Evolutionary conservation across 2,329 filamentous ascomycete species (phyloP).

Genomic region (Cercospora janseana): DNA sequence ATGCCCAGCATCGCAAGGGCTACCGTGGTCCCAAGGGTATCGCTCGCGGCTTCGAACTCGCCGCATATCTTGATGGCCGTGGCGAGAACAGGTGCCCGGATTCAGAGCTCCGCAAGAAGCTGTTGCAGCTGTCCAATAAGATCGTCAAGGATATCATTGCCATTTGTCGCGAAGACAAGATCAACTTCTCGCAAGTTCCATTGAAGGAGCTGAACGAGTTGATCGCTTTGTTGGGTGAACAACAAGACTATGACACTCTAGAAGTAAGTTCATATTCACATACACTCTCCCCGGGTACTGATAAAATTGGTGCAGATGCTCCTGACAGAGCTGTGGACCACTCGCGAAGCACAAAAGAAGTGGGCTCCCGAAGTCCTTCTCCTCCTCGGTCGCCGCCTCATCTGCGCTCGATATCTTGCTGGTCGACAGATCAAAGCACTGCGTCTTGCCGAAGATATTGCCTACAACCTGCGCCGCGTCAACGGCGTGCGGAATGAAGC

Average conservation of each 20-base stretch:
- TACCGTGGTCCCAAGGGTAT: slow-evolving; percentile 44
- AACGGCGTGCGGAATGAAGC: slow-evolving; percentile 50
- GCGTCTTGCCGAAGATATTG: slow-evolving; percentile 54
- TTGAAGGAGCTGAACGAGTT: slow-evolving; percentile 49
- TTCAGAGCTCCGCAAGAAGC: slow-evolving; percentile 36
- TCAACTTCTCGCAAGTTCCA: slow-evolving; percentile 47
- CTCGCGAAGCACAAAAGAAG: slow-evolving; percentile 46
- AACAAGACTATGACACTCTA: slow-evolving; percentile 49
- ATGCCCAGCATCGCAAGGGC: slow-evolving; percentile 44
- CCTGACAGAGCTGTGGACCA: slow-evolving; percentile 49
- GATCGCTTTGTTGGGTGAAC: slow-evolving; percentile 49
- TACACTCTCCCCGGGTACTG: slow-evolving; percentile 3
- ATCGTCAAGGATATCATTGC: slow-evolving; percentile 46
- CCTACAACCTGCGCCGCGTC: slow-evolving; percentile 56
- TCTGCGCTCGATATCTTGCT: slow-evolving; percentile 53
- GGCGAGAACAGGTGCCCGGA: slow-evolving; percentile 40
- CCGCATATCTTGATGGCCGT: slow-evolving; percentile 47
- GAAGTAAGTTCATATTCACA: slow-evolving; percentile 34
- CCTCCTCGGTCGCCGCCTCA: slow-evolving; percentile 53
- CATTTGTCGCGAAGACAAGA: slow-evolving; percentile 44
- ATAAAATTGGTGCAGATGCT: slow-evolving; percentile 28
- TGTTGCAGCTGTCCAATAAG: slow-evolving; percentile 41
- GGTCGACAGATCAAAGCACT: slow-evolving; percentile 46
- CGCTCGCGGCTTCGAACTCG: slow-evolving; percentile 48
- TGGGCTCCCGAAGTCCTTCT: slow-evolving; percentile 50